phyloP scores from a whole-genome alignment of 768 basidiomycete species.

The Panus rudis region DNA sequence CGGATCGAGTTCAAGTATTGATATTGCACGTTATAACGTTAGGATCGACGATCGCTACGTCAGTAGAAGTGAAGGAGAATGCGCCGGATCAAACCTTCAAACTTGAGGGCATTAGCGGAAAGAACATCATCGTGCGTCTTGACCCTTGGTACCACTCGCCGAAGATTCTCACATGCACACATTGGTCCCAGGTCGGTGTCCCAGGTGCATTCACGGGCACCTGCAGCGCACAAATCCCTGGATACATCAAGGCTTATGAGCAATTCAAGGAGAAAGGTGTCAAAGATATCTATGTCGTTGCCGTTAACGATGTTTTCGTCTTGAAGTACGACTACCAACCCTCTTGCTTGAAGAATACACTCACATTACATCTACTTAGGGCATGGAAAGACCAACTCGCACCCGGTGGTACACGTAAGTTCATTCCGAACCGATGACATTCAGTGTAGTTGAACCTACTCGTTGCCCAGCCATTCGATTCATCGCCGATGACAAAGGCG shows the following conservation, averaged over 20 bases:
- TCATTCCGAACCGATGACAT: not conserved
- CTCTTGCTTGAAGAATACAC: not conserved
- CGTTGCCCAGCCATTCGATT: conserved; percentile 26
- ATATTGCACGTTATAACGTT: too few relatives aligned
- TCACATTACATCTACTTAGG: conserved; percentile 23
- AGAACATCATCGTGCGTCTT: conserved; percentile 53
- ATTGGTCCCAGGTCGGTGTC: conserved; percentile 50
- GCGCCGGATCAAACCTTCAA: conserved; percentile 35
- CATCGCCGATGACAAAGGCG: conserved; percentile 52
- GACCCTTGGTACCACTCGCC: not conserved
- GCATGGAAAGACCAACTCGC: conserved; percentile 64
- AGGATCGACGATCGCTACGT: conserved; percentile 43
- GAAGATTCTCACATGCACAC: not conserved
- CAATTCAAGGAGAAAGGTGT: conserved; percentile 74
- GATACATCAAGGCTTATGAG: conserved; percentile 58
- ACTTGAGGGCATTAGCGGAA: conserved; percentile 43
- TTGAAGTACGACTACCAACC: conserved; percentile 30
- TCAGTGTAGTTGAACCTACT: conserved; percentile 24
- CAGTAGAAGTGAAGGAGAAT: conserved; percentile 50
- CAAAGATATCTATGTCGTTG: conserved; percentile 60
- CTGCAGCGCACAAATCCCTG: conserved; percentile 55
- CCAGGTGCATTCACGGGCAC: conserved; percentile 74
- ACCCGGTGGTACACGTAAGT: conserved; percentile 48
- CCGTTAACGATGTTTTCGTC: conserved; percentile 76
- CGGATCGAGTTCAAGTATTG: too few relatives aligned